phyloP scores from a whole-genome alignment of 2,329 filamentous ascomycete genomes.

The Coniella lustricola region DNA sequence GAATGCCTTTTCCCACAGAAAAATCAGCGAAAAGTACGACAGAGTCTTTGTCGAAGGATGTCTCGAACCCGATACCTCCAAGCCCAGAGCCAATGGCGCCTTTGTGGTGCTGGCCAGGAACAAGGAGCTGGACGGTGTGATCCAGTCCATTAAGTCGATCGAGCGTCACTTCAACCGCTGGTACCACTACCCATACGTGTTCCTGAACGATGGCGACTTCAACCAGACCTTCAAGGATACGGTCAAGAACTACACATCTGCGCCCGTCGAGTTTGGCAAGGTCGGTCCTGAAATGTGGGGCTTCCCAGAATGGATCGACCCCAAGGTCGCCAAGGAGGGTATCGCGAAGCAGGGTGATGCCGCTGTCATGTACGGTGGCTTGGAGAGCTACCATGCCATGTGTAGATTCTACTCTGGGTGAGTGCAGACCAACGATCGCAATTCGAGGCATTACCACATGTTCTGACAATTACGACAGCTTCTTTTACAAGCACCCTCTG shows the following conservation, averaged over 20 bases:
- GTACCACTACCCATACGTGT: slow-evolving; percentile 98
- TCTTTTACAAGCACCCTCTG: slow-evolving; percentile 96
- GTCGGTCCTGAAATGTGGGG: slow-evolving; percentile 91
- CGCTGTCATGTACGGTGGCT: slow-evolving; percentile 97
- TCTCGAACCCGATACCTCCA: slow-evolving; percentile 68
- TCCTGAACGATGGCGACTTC: slow-evolving; percentile 96
- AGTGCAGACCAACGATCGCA: slow-evolving; percentile 24
- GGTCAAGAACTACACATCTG: slow-evolving; percentile 84
- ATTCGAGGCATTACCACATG: not conserved
- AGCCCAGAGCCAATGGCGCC: slow-evolving; percentile 82
- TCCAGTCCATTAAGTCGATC: slow-evolving; percentile 95
- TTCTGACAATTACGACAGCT: slow-evolving; percentile 40
- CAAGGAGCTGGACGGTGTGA: slow-evolving; percentile 90
- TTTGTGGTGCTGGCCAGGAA: slow-evolving; percentile 95
- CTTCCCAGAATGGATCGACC: slow-evolving; percentile 92
- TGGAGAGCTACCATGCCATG: slow-evolving; percentile 99
- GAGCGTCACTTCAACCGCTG: slow-evolving; percentile 98
- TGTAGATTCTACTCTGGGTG: slow-evolving; percentile 98
- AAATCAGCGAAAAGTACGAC: slow-evolving; percentile 95
- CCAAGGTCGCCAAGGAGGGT: slow-evolving; percentile 88
- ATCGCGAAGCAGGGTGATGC: slow-evolving; percentile 94
- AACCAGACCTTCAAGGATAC: slow-evolving; percentile 88
- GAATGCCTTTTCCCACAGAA: slow-evolving; percentile 44
- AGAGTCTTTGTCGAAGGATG: slow-evolving; percentile 94
- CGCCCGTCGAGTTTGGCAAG: slow-evolving; percentile 83